Conservation (phyloP, 306 rosid species). For the Cicer pinnatifidum region DNA sequence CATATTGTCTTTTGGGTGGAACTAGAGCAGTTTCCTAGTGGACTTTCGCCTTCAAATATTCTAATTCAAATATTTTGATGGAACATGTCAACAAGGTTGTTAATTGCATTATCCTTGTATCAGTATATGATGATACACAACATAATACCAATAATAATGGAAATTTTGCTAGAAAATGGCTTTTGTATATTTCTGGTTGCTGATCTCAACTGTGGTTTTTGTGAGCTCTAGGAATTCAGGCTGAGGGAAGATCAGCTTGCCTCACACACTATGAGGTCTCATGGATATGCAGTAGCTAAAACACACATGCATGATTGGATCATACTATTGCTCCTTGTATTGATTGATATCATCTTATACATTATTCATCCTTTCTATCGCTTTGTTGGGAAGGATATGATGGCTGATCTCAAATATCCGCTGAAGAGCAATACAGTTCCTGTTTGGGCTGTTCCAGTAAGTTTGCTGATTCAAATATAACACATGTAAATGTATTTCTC, state of each 20-base stretch:
- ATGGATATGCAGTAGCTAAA: constrained; percentile 67
- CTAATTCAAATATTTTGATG: neutral
- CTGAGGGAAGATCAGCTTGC: constrained; percentile 72
- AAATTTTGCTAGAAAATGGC: constrained; percentile 22
- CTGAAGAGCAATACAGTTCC: constrained; percentile 83
- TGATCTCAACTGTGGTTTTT: constrained; percentile 39
- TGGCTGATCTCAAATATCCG: constrained; percentile 83
- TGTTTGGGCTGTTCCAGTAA: constrained; percentile 80
- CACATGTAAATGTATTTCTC: constrained; percentile 17
- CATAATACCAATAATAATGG: neutral
- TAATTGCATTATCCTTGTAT: constrained; percentile 27
- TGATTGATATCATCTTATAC: constrained; percentile 49
- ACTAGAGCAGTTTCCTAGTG: constrained; percentile 24
- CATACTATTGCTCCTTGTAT: constrained; percentile 71
- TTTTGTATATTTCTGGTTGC: constrained; percentile 24
- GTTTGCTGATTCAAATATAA: constrained; percentile 45
- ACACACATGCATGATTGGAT: constrained; percentile 85
- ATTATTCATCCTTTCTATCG: constrained; percentile 81
- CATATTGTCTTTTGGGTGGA: neutral
- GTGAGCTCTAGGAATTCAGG: constrained; percentile 45
- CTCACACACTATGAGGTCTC: constrained; percentile 78
- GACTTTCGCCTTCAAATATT: neutral
- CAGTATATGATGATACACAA: constrained; percentile 30
- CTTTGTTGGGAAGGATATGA: constrained; percentile 89
- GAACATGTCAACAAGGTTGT: neutral